Percentiles rank a stretch among this genome's conserved stretches.
These are phyloP conservation scores for Capsicum rhomboideum DNA, from an alignment of 257 asterid genomes.

Conservation along the genomic window DNA sequence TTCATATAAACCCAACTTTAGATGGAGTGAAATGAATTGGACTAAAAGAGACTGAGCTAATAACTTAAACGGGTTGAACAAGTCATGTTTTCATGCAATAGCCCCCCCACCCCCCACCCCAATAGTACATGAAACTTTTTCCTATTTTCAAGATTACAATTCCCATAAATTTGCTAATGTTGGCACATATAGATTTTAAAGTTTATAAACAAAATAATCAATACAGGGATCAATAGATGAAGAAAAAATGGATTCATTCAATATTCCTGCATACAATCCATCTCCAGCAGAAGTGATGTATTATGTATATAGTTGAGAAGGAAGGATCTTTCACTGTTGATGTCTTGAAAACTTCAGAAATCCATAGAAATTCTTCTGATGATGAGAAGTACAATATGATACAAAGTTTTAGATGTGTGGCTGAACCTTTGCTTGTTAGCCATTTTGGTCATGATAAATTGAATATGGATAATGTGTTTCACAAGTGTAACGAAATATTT, in stretches of 20 bases:
- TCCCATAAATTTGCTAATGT: no score
- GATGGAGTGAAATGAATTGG: no score
- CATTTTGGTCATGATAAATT: background rate
- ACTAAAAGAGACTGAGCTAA: no score
- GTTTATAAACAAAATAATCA: no score
- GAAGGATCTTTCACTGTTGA: constrained; percentile 44
- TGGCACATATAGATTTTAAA: no score
- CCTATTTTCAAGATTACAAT: no score
- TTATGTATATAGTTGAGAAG: constrained; percentile 24
- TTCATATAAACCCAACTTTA: no score
- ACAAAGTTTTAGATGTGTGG: background rate
- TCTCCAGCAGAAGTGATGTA: constrained; percentile 31
- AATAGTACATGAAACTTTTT: no score
- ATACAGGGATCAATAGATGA: constrained; percentile 16
- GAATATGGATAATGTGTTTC: background rate
- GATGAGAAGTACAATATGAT: constrained; percentile 28
- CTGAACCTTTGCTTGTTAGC: background rate
- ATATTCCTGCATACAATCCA: constrained; percentile 51
- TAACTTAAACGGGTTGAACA: no score
- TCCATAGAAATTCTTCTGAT: constrained; percentile 33
- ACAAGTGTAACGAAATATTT: background rate
- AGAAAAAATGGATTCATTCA: constrained; percentile 37
- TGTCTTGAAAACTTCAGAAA: constrained; percentile 25
- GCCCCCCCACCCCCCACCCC: no score
- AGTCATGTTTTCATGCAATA: no score